A percentile compares a stretch with the other conserved stretches of the same genome.
Evolutionary conservation across 352 stramenopile genomes (phyloP).

Genomic region (Phytophthora tubulina): DNA sequence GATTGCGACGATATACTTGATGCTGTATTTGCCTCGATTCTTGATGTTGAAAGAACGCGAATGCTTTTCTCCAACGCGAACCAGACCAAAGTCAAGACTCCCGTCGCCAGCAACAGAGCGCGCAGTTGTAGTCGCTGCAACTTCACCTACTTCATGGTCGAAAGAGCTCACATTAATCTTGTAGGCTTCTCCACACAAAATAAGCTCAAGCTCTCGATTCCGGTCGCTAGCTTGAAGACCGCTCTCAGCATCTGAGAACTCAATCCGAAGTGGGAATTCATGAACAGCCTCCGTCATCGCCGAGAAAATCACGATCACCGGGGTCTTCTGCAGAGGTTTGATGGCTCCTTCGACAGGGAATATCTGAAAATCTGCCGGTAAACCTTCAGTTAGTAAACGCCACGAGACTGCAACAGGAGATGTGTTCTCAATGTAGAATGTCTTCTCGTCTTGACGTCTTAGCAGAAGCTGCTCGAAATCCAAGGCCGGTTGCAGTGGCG

Average conservation of each 20-base stretch:
- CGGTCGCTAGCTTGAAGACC: slow-evolving; percentile 57
- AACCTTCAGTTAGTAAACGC: slow-evolving; percentile 45
- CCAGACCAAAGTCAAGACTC: slow-evolving; percentile 92
- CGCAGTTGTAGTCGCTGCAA: not conserved
- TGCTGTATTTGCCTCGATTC: slow-evolving; percentile 95
- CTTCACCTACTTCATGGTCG: slow-evolving; percentile 45
- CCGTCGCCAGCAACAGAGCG: slow-evolving; percentile 49
- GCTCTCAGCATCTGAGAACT: slow-evolving; percentile 88
- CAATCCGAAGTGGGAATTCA: slow-evolving; percentile 63
- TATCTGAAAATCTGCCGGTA: slow-evolving; percentile 76
- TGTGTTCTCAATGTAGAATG: slow-evolving; percentile 90
- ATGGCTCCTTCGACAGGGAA: slow-evolving; percentile 80
- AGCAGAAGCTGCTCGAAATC: slow-evolving; percentile 95
- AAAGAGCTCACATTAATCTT: slow-evolving; percentile 92
- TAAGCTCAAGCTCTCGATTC: slow-evolving; percentile 43
- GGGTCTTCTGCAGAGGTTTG: slow-evolving; percentile 68
- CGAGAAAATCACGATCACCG: slow-evolving; percentile 78
- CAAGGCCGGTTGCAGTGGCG: slow-evolving; percentile 48
- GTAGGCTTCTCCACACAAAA: slow-evolving; percentile 89
- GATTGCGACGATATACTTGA: slow-evolving; percentile 87
- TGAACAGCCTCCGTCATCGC: slow-evolving; percentile 78
- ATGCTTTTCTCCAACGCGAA: slow-evolving; percentile 92
- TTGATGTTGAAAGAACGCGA: slow-evolving; percentile 85
- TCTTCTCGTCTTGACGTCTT: slow-evolving; percentile 86
- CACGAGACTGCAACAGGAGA: slow-evolving; percentile 83